Evolutionary conservation across 805 yeast species (phyloP), one percentile per base, ranked within the genome.

Genomic region (Yamadazyma sp.): DNA sequence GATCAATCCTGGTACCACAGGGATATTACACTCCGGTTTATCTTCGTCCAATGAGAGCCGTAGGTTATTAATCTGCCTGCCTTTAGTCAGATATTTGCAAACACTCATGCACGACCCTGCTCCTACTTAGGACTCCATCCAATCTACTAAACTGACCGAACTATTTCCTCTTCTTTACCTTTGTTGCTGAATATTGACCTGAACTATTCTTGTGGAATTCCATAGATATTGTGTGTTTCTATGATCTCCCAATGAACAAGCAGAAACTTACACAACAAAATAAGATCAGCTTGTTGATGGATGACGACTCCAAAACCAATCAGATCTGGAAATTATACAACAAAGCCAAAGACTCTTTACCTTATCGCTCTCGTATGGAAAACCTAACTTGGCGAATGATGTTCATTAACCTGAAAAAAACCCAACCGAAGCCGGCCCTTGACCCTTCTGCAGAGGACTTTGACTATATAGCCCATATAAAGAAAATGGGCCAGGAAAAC

Each of bases 361-460:
- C 95, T 1, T 80, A 85, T 56, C 74, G 76, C 38, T 73, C 78
- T 18, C 67, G 96, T 35, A 83, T 89, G 80, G 87, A 84, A 53
- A 89, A 89, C 55, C 60, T 88, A 38, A 80, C 95, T 7, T 88
- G 96, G 96, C 66, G 96, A 42, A 73, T 88, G 78, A 82, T 88
- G 90, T 77, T 72, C 29, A 65, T 82, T 47, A 57, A 56, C 35
- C 19, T 44, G 11, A 41, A 46, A 38, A 33, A 35, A 17, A 15
- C 11, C n/a, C 22, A 36, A 7, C 17, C 16, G n/a, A 30, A 25
- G n/a, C 41, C 38, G 11, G 25, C 18, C 4, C 13, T 55, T 17
- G 81, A 73, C 42, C 73, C 75, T 5, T 64, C 70, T 3, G 64
- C 73, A 13, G 80, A 70, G 24, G 81, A 78, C 32, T 80, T 80